Percentiles rank a stretch among this genome's conserved stretches.
Evolutionary conservation across 2,329 filamentous ascomycete genomes (phyloP).

Genomic region (Pseudocercospora musae): DNA sequence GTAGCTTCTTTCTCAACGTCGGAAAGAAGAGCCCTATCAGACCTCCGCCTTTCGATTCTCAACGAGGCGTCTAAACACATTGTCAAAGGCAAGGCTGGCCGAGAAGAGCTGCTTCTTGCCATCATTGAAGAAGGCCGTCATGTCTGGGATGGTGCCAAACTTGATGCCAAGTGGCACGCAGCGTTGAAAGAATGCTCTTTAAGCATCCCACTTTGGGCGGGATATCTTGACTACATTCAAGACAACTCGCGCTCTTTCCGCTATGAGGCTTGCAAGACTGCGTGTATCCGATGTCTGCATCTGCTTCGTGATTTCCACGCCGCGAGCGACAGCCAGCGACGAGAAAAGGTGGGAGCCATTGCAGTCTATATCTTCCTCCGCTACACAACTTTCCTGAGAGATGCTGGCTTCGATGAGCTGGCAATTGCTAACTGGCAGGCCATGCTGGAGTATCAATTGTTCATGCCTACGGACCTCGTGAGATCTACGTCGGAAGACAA

Average conservation of each 20-base stretch:
- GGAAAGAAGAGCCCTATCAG: constrained; percentile 66
- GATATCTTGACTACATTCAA: constrained; percentile 69
- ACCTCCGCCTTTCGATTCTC: constrained; percentile 76
- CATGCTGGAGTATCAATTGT: constrained; percentile 68
- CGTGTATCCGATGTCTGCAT: constrained; percentile 58
- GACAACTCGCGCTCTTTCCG: constrained; percentile 64
- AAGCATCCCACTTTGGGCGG: constrained; percentile 67
- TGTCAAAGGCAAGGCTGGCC: constrained; percentile 42
- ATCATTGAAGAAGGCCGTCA: constrained; percentile 72
- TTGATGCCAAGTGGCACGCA: constrained; percentile 64
- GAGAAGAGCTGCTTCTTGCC: constrained; percentile 61
- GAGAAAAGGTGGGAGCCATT: constrained; percentile 37
- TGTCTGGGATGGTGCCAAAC: constrained; percentile 65
- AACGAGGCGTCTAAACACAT: constrained; percentile 69
- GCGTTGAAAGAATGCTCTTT: constrained; percentile 55
- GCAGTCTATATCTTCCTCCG: constrained; percentile 71
- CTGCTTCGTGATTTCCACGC: constrained; percentile 11
- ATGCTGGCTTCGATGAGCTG: constrained; percentile 75
- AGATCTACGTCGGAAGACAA: constrained; percentile 7
- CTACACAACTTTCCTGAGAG: constrained; percentile 68
- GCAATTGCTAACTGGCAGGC: constrained; percentile 81
- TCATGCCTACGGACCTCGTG: constrained; percentile 44
- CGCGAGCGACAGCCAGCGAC: background rate
- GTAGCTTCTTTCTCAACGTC: constrained; percentile 52
- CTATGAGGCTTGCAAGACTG: constrained; percentile 61